These are phyloP conservation scores for Casuarina equisetifolia DNA, from an alignment of 306 rosid genomes.

Conservation along the genomic window DNA sequence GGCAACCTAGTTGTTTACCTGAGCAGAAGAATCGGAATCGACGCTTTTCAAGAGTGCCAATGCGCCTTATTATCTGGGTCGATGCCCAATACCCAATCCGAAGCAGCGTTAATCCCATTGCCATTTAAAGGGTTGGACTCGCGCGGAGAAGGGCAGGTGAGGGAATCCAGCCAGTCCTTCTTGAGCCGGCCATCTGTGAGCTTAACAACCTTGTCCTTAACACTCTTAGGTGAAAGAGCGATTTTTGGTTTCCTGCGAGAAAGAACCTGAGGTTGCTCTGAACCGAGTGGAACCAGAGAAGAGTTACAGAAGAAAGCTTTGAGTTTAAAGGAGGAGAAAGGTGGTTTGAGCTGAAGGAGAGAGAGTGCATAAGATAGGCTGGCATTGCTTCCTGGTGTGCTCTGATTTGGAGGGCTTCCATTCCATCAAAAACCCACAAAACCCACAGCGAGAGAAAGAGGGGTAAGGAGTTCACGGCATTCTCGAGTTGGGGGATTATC, in stretches of 20 bases:
- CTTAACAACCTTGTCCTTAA: constrained; percentile 23
- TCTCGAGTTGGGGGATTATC: too few relatives aligned
- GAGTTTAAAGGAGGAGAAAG: constrained; percentile 26
- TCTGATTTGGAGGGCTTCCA: constrained; percentile 38
- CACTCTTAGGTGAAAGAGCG: not conserved
- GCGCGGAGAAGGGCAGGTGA: constrained; percentile 51
- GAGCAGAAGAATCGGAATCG: constrained; percentile 48
- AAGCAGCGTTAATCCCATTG: constrained; percentile 29
- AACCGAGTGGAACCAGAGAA: not conserved
- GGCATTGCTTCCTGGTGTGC: constrained; percentile 28
- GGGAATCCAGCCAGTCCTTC: constrained; percentile 82
- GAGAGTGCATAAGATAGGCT: constrained; percentile 36
- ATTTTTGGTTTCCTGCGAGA: constrained; percentile 25
- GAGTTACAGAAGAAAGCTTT: constrained; percentile 42
- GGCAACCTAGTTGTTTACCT: constrained; percentile 41
- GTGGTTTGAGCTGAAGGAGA: constrained; percentile 34
- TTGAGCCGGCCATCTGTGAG: constrained; percentile 56
- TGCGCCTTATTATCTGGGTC: constrained; percentile 91
- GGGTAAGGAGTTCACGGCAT: not conserved
- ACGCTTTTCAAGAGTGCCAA: constrained; percentile 60
- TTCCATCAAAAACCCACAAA: constrained; percentile 35
- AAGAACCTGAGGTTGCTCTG: constrained; percentile 6
- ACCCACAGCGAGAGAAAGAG: not conserved
- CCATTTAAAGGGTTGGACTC: constrained; percentile 20
- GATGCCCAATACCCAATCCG: constrained; percentile 66